phyloP scores from a whole-genome alignment of 345 rosid genomes.

The Alliaria petiolata region DNA sequence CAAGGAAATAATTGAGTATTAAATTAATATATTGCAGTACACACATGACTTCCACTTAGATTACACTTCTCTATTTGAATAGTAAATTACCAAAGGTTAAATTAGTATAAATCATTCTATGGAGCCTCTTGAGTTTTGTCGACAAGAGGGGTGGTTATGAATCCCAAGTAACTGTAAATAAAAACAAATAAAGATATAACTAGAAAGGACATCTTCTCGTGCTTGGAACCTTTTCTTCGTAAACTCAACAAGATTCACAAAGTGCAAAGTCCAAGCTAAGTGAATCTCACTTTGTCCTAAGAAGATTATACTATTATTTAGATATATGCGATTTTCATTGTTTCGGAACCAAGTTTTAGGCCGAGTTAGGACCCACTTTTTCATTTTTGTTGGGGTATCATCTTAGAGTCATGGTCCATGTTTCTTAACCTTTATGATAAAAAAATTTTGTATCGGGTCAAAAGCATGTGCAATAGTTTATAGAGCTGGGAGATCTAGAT shows the following conservation, averaged over 20 bases:
- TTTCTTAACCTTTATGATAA: not conserved
- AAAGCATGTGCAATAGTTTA: slow-evolving; percentile 19
- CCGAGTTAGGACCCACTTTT: slow-evolving; percentile 15
- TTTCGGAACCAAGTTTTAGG: too few relatives aligned
- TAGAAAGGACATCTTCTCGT: slow-evolving; percentile 20
- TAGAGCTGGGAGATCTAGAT: not conserved
- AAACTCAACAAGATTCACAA: slow-evolving; percentile 27
- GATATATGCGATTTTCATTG: too few relatives aligned
- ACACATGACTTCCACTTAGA: slow-evolving; percentile 13
- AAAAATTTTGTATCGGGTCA: not conserved
- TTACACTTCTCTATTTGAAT: not conserved
- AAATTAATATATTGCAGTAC: not conserved
- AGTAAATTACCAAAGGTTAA: too few relatives aligned
- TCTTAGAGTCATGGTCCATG: slow-evolving; percentile 18
- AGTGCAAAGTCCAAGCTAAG: slow-evolving; percentile 21
- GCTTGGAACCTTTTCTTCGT: slow-evolving; percentile 29
- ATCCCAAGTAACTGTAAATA: not conserved
- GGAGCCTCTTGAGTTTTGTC: slow-evolving; percentile 3
- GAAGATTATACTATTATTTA: not conserved
- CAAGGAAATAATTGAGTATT: too few relatives aligned
- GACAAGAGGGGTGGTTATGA: slow-evolving; percentile 28
- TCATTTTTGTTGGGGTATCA: slow-evolving; percentile 4
- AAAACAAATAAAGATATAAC: not conserved
- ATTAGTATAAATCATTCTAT: not conserved
- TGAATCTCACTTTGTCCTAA: slow-evolving; percentile 28